Conservation (phyloP, 2,329 filamentous ascomycete genomes). For the Trichoderma atrobrunneum region DNA sequence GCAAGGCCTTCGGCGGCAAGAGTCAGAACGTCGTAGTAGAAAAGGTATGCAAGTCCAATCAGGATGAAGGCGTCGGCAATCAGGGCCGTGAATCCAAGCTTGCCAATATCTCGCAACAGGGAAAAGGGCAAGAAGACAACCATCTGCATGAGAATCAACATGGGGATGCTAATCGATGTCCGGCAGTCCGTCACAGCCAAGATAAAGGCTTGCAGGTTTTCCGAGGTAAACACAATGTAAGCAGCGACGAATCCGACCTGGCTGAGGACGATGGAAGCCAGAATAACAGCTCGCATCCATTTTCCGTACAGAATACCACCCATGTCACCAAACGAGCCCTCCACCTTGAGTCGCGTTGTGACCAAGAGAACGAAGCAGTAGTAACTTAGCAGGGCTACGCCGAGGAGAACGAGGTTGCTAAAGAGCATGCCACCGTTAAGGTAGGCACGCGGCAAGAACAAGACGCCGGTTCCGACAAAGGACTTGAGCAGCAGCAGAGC, state of each 20-base stretch:
- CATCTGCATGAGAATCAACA: constrained; percentile 92
- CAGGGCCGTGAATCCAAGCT: constrained; percentile 91
- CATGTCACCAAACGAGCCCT: constrained; percentile 97
- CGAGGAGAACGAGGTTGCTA: constrained; percentile 85
- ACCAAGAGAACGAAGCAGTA: constrained; percentile 97
- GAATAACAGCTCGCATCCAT: constrained; percentile 83
- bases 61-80: constrained; percentile 94
- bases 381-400: constrained; percentile 83
- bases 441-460: constrained; percentile 90
- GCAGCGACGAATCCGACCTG: constrained; percentile 94
- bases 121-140: constrained; percentile 92
- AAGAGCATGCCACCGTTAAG: constrained; percentile 97
- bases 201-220: constrained; percentile 94
- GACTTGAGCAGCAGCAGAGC: constrained; percentile 89
- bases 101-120: constrained; percentile 92
- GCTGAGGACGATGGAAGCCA: constrained; percentile 88
- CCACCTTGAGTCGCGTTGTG: constrained; percentile 76
- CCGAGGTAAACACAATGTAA: constrained; percentile 94
- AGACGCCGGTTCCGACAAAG: constrained; percentile 92
- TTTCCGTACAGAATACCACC: constrained; percentile 87
- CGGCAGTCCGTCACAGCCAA: constrained; percentile 86
- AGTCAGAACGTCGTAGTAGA: constrained; percentile 91
- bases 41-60: constrained; percentile 86
- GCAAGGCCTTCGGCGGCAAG: constrained; percentile 72
- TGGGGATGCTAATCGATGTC: constrained; percentile 80